A percentile compares a stretch with the other conserved stretches of the same genome.
phyloP scores from a whole-genome alignment of 805 yeast genomes.

The Suhomyces xylopsoci region DNA sequence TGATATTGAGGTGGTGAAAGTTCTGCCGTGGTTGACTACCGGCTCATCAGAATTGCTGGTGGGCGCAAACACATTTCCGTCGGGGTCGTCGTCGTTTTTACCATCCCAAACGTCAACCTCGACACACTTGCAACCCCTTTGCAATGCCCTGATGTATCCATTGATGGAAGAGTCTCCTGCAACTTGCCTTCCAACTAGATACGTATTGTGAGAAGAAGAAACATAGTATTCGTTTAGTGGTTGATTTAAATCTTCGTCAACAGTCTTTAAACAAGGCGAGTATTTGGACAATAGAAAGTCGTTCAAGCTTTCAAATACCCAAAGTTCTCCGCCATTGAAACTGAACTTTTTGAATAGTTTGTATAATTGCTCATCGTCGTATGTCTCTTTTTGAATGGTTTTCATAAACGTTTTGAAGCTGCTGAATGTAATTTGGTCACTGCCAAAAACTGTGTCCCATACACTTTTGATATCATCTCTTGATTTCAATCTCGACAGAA shows the following conservation, averaged over 20 bases:
- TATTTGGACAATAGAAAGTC: slow-evolving; percentile 31
- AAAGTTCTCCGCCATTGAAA: slow-evolving; percentile 12
- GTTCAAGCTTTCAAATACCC: slow-evolving; percentile 24
- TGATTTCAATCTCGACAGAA: slow-evolving; percentile 64
- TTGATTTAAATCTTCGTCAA: slow-evolving; percentile 15
- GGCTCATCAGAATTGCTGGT: slow-evolving; percentile 52
- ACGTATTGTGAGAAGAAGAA: slow-evolving; percentile 94
- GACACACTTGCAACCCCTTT: slow-evolving; percentile 90
- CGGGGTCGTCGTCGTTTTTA: slow-evolving; percentile 37
- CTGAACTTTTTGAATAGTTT: slow-evolving; percentile 29
- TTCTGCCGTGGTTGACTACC: slow-evolving; percentile 83
- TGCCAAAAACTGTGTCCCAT: slow-evolving; percentile 38
- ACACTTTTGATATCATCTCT: slow-evolving; percentile 59
- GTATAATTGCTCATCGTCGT: slow-evolving; percentile 21
- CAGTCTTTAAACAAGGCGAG: slow-evolving; percentile 16
- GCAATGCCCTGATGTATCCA: slow-evolving; percentile 81
- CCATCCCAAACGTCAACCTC: slow-evolving; percentile 95
- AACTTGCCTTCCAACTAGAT: slow-evolving; percentile 80
- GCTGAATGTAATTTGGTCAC: slow-evolving; percentile 18
- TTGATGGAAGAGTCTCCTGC: slow-evolving; percentile 87
- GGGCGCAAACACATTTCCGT: slow-evolving; percentile 11
- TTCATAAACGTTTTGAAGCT: slow-evolving; percentile 39
- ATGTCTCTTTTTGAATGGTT: slow-evolving; percentile 46
- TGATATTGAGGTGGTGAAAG: slow-evolving; percentile 73
- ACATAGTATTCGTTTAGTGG: slow-evolving; percentile 87